Evolutionary conservation across 1,284 basidiomycete genomes (phyloP), one percentile per base, ranked within the genome.

Genomic region (Agroathelia rolfsii): DNA sequence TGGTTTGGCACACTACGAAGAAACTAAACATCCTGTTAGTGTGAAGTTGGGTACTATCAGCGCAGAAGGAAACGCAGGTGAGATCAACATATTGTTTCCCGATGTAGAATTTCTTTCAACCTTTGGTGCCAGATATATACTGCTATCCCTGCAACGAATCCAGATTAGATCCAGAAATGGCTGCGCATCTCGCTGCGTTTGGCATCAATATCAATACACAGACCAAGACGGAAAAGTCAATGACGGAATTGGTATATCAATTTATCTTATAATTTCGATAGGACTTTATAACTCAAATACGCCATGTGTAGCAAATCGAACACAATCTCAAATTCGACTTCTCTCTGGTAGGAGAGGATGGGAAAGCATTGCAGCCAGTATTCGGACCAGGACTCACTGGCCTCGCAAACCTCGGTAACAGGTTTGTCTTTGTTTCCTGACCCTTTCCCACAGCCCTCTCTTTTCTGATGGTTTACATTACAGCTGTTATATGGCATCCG

Each of bases 21-120:
- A 74, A 36, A 81, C 81, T 0, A 67, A 69, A 0, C 94, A 98
- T 52, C 72, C 80, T 0, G 70, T 94, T 15, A 85, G 83, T 36
- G 93, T 97, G 30, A 98, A 98, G 54, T 67, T 97, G 3, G 94
- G 94, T 2, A 98, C 94, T 0, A 96, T 99, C 47, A 95, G 93
- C 0, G 84, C 94, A 0, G 93, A 98, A 51, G 94, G 94, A 3
- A 72, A 63, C 5, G 94, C 87, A 38, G 88, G 87, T 87, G 37
- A 26, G 64, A 24, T 8, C 15, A 5, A 16, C 16, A 10, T 10
- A 10, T 24, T n/a, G 15, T 8, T 41, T n/a, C 6, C 24, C n/a
- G 37, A n/a, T 13, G 23, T 32, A 31, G 16, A 23, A 25, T 19
- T 8, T 11, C 14, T 38, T 23, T 15, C 30, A 17, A 27, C 12